These are phyloP conservation scores for Grosmannia clavigera DNA, from an alignment of 2,329 filamentous ascomycete species.

Conservation along the genomic window DNA sequence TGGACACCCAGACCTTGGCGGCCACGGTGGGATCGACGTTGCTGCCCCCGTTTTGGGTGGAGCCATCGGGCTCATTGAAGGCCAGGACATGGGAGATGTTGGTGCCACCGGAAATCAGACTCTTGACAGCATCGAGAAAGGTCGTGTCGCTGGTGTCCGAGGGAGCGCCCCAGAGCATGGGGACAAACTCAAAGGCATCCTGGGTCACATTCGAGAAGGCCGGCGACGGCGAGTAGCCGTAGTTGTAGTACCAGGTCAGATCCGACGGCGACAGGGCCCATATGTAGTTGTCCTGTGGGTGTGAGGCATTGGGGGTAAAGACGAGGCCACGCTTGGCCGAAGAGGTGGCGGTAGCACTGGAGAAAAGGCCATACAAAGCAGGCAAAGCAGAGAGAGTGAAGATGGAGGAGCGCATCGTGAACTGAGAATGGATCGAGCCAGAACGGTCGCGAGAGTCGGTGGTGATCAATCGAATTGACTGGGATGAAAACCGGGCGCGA, in stretches of 20 bases:
- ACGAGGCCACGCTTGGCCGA: slow-evolving; percentile 60
- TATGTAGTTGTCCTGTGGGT: slow-evolving; percentile 49
- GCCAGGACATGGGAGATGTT: slow-evolving; percentile 57
- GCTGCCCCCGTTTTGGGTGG: slow-evolving; percentile 44
- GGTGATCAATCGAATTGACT: not conserved
- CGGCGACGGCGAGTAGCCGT: slow-evolving; percentile 42
- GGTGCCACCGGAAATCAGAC: slow-evolving; percentile 35
- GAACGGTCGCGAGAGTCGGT: not conserved
- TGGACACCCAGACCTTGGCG: slow-evolving; percentile 55
- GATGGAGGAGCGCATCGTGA: not conserved
- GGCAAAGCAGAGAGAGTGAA: not conserved
- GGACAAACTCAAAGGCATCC: slow-evolving; percentile 57
- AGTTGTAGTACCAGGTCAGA: slow-evolving; percentile 82
- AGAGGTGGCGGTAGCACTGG: slow-evolving; percentile 13
- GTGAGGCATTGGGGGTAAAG: slow-evolving; percentile 45
- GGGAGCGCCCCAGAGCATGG: slow-evolving; percentile 64
- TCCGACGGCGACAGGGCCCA: slow-evolving; percentile 47
- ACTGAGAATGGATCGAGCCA: not conserved
- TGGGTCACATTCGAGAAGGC: slow-evolving; percentile 36
- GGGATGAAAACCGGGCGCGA: not conserved
- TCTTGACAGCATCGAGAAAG: slow-evolving; percentile 48
- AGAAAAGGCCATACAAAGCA: not conserved
- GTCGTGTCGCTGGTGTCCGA: slow-evolving; percentile 35
- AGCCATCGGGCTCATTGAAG: slow-evolving; percentile 70
- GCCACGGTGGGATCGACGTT: slow-evolving; percentile 46